These are phyloP conservation scores for Epichloe coenophiala DNA, from an alignment of 2,329 filamentous ascomycete species.

Conservation along the genomic window DNA sequence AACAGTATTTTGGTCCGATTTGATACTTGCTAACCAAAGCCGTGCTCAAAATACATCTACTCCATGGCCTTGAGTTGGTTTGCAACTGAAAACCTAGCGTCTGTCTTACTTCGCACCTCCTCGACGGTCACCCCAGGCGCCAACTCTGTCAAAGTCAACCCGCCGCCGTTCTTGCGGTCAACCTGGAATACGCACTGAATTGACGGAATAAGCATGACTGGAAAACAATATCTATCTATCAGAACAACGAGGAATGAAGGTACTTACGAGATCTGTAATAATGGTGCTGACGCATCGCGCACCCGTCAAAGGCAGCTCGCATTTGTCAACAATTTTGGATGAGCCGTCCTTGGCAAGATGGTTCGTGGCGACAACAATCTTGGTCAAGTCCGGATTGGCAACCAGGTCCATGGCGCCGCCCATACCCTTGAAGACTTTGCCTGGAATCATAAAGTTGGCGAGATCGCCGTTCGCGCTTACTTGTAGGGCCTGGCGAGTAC, in stretches of 20 bases:
- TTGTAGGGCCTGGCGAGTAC: constrained; percentile 44
- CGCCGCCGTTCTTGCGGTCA: constrained; percentile 42
- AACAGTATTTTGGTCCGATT: too few species aligned
- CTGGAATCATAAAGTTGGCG: constrained; percentile 84
- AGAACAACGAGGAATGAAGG: not conserved
- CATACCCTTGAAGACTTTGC: constrained; percentile 81
- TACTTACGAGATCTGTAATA: constrained; percentile 56
- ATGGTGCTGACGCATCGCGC: constrained; percentile 56
- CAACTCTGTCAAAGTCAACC: constrained; percentile 53
- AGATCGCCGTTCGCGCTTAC: constrained; percentile 67
- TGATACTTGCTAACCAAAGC: too few species aligned
- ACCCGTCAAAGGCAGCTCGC: constrained; percentile 51
- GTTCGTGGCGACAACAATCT: constrained; percentile 59
- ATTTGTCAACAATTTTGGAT: constrained; percentile 52
- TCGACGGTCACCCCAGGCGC: constrained; percentile 56
- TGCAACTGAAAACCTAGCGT: constrained; percentile 51
- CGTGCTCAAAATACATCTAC: constrained; percentile 9
- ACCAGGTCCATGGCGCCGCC: constrained; percentile 66
- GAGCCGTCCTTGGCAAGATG: constrained; percentile 56
- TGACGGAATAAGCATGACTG: constrained; percentile 4
- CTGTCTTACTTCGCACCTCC: constrained; percentile 56
- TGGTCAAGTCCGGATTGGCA: constrained; percentile 56
- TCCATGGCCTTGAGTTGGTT: constrained; percentile 38
- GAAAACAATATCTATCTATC: too few species aligned
- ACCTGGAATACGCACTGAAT: constrained; percentile 55